Evolutionary conservation across 306 rosid species (phyloP).

Genomic region (Lupinus albus): DNA sequence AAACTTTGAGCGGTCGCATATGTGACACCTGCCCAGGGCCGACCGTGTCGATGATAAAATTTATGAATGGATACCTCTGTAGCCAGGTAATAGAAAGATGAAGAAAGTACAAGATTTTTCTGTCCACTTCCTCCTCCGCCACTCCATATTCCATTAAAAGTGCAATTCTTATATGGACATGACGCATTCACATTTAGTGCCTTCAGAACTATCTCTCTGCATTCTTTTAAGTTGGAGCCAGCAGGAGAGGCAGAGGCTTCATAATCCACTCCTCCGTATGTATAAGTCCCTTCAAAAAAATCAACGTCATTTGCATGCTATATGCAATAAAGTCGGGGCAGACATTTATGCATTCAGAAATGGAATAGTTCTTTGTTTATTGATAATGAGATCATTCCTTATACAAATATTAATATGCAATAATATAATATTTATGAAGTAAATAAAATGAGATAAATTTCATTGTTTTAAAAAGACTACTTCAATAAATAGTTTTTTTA

Average conservation of each 20-base stretch:
- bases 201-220: conserved; percentile 53
- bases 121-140: conserved; percentile 89
- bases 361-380: no score
- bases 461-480: no score
- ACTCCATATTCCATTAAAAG: conserved; percentile 80
- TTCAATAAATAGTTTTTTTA: no score
- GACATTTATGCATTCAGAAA: no score
- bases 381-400: no score
- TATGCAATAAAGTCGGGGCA: no score
- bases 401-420: no score
- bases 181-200: conserved; percentile 61
- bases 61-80: conserved; percentile 52
- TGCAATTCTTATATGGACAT: conserved; percentile 68
- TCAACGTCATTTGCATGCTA: background rate
- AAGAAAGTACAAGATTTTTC: conserved; percentile 56
- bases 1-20: no score
- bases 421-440: no score
- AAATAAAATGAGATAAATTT: no score
- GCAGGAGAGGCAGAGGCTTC: conserved; percentile 50
- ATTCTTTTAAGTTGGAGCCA: conserved; percentile 58
- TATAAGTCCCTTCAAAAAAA: conserved; percentile 48
- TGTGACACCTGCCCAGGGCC: no score
- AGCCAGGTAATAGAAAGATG: conserved; percentile 78
- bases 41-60: no score
- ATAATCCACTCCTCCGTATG: conserved; percentile 53